Evolutionary conservation across 2,329 filamentous ascomycete genomes (phyloP).

Genomic region (Alternaria consortialis): DNA sequence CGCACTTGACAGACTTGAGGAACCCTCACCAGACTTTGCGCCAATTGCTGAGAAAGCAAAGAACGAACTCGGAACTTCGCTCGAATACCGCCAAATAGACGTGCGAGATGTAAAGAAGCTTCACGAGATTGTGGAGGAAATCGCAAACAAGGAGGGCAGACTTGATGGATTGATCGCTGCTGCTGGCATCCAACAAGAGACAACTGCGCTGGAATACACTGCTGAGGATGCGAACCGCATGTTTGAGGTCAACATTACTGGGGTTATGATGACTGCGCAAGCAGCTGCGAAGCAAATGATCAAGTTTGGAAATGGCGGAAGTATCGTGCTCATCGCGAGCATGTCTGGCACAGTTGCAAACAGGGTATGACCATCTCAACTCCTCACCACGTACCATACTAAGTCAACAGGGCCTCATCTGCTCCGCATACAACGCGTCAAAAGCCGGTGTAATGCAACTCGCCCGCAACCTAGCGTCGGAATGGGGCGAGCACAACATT

Average conservation of each 20-base stretch:
- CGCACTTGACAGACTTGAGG: slow-evolving; percentile 69
- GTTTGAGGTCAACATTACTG: slow-evolving; percentile 69
- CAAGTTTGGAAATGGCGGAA: slow-evolving; percentile 66
- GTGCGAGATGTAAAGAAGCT: slow-evolving; percentile 76
- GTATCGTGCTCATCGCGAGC: slow-evolving; percentile 69
- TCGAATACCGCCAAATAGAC: slow-evolving; percentile 81
- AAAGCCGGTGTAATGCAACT: slow-evolving; percentile 80
- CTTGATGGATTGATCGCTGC: slow-evolving; percentile 82
- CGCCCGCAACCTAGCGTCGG: slow-evolving; percentile 72
- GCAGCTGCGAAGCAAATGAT: slow-evolving; percentile 72
- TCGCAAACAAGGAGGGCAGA: slow-evolving; percentile 74
- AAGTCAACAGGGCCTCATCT: slow-evolving; percentile 66
- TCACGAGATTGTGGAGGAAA: slow-evolving; percentile 72
- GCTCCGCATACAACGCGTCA: slow-evolving; percentile 76
- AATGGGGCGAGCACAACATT: slow-evolving; percentile 78
- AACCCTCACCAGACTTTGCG: slow-evolving; percentile 70
- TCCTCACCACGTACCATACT: slow-evolving; percentile 11
- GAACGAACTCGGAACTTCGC: slow-evolving; percentile 69
- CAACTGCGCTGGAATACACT: slow-evolving; percentile 79
- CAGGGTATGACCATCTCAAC: slow-evolving; percentile 60
- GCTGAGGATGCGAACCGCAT: slow-evolving; percentile 69
- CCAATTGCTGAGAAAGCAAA: slow-evolving; percentile 70
- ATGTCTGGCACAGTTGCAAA: slow-evolving; percentile 71
- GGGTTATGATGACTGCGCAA: slow-evolving; percentile 70
- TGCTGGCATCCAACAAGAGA: slow-evolving; percentile 84